phyloP scores from a whole-genome alignment of 495 filamentous ascomycete genomes.

The Lineolata rhizophorae region DNA sequence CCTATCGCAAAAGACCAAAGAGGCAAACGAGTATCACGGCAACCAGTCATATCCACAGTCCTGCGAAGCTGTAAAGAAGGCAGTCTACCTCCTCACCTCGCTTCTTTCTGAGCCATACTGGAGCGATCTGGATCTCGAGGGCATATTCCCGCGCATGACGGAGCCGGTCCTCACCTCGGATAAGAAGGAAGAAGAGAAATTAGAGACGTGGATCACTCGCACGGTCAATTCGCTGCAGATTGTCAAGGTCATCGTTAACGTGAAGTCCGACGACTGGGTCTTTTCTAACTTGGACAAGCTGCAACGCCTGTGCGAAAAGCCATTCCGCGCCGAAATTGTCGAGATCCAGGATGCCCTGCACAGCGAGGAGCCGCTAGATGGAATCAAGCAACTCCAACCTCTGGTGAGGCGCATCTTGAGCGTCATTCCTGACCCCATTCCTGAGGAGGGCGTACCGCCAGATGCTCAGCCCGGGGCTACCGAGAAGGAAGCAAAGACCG shows the following conservation, averaged over 20 bases:
- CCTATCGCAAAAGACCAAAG: conserved; percentile 42
- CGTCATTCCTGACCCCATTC: conserved; percentile 69
- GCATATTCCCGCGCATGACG: conserved; percentile 65
- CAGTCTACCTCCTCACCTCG: conserved; percentile 59
- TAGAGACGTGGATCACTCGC: conserved; percentile 38
- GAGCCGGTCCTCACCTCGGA: conserved; percentile 48
- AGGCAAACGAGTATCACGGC: conserved; percentile 17
- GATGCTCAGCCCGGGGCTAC: too few relatives aligned
- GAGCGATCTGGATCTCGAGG: conserved; percentile 75
- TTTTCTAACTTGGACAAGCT: conserved; percentile 47
- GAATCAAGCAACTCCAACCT: conserved; percentile 35
- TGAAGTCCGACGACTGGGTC: conserved; percentile 80
- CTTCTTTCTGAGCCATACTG: conserved; percentile 76
- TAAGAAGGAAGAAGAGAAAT: conserved; percentile 33
- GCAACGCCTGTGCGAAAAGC: conserved; percentile 80
- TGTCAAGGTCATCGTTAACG: conserved; percentile 63
- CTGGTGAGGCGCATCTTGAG: conserved; percentile 65
- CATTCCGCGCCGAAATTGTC: conserved; percentile 60
- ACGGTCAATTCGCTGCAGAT: conserved; percentile 87
- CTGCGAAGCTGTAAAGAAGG: conserved; percentile 67
- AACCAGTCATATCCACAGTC: conserved; percentile 27
- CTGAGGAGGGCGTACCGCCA: too few relatives aligned
- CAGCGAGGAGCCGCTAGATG: conserved; percentile 42
- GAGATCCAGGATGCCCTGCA: conserved; percentile 89
- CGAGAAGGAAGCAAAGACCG: conserved; percentile 54